Conservation (phyloP, 2,329 filamentous ascomycete species). For the Dactylellina sp. region DNA sequence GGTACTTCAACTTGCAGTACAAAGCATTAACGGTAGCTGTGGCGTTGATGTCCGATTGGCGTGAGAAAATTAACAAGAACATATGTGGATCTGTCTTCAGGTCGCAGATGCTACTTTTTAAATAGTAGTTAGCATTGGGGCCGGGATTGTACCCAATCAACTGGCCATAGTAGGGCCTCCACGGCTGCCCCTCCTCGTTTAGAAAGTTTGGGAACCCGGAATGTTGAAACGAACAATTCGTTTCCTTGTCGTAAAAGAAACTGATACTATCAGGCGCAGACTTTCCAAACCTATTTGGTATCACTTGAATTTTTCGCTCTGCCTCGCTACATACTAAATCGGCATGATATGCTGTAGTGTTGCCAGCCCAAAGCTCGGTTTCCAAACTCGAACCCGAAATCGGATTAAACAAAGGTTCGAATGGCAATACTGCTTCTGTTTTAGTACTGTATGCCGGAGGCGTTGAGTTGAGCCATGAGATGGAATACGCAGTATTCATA, state of each 20-base stretch:
- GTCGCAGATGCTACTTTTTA: slow-evolving; percentile 23
- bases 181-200: too few relatives aligned
- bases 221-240: slow-evolving; percentile 37
- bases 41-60: slow-evolving; percentile 19
- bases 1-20: slow-evolving; percentile 53
- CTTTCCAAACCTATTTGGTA: too few relatives aligned
- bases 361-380: slow-evolving; percentile 49
- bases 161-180: slow-evolving; percentile 34
- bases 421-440: slow-evolving; percentile 51
- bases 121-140: slow-evolving; percentile 21
- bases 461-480: slow-evolving; percentile 56
- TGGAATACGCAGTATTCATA: slow-evolving; percentile 51
- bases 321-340: slow-evolving; percentile 44
- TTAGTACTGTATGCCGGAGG: slow-evolving; percentile 52
- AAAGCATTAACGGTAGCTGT: slow-evolving; percentile 33
- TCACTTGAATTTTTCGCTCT: neutral
- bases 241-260: slow-evolving; percentile 30
- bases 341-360: slow-evolving; percentile 56
- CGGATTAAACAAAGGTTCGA: slow-evolving; percentile 33
- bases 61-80: slow-evolving; percentile 52
- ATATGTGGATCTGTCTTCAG: slow-evolving; percentile 11
- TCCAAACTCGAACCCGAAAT: neutral
- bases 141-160: slow-evolving; percentile 42
- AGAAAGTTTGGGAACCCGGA: neutral
- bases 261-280: neutral